Conservation (phyloP, 208 protist species). For the Acanthamoeba quina region DNA sequence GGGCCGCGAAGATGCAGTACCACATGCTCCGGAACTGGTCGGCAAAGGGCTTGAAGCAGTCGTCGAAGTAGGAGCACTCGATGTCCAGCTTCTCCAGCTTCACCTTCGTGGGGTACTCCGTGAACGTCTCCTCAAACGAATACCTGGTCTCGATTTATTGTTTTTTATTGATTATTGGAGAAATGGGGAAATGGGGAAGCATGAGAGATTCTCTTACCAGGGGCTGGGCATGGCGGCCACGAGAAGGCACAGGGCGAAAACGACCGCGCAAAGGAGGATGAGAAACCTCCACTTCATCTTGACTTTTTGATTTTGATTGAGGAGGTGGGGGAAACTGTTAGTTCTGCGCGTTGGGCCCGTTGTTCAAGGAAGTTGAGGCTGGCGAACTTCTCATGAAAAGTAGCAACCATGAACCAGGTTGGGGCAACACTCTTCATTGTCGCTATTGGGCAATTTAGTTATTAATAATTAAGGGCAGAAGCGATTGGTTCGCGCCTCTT, state of each 20-base stretch:
- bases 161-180: too few relatives aligned
- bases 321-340: too few relatives aligned
- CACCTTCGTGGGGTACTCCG: background rate
- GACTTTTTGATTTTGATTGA: too few relatives aligned
- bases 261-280: background rate
- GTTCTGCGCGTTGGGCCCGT: too few relatives aligned
- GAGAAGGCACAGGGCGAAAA: background rate
- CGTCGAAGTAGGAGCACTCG: background rate
- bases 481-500: too few relatives aligned
- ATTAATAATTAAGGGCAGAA: too few relatives aligned
- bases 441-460: too few relatives aligned
- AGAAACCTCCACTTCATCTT: background rate
- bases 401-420: too few relatives aligned
- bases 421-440: too few relatives aligned
- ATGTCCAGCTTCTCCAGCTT: background rate
- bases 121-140: background rate
- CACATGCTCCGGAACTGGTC: conserved; percentile 15
- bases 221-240: background rate
- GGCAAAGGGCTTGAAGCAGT: background rate
- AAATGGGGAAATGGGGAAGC: too few relatives aligned
- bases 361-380: too few relatives aligned
- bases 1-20: background rate
- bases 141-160: background rate
- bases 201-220: background rate
- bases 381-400: too few relatives aligned